phyloP scores from a whole-genome alignment of 768 basidiomycete genomes.

The Rickenella mellea region DNA sequence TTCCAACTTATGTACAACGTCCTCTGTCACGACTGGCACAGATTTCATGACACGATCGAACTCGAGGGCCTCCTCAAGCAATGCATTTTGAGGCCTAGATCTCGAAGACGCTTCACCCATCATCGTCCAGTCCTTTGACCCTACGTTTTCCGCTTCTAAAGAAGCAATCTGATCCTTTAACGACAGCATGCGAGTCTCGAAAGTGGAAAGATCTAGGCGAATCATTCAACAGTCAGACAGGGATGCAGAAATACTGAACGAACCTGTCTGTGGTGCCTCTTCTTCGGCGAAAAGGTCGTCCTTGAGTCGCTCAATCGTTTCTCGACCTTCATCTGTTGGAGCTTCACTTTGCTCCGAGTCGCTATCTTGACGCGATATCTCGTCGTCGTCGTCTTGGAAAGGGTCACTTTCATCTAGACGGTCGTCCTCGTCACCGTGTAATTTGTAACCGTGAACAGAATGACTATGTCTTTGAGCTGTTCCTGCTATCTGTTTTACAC shows the following conservation, averaged over 20 bases:
- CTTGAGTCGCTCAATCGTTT: constrained; percentile 61
- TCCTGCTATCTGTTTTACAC: constrained; percentile 72
- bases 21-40: constrained; percentile 85
- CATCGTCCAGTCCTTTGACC: constrained; percentile 85
- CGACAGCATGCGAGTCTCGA: constrained; percentile 69
- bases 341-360: constrained; percentile 13
- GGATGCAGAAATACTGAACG: constrained; percentile 1
- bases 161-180: constrained; percentile 70
- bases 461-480: constrained; percentile 58
- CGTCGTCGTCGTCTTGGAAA: constrained; percentile 9
- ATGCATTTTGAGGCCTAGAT: constrained; percentile 79
- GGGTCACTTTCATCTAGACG: constrained; percentile 13
- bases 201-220: constrained; percentile 52
- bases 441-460: constrained; percentile 26
- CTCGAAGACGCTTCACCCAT: constrained; percentile 84
- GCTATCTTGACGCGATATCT: constrained; percentile 14
- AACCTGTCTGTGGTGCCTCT: constrained; percentile 17
- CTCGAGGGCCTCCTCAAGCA: constrained; percentile 90
- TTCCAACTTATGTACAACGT: constrained; percentile 71
- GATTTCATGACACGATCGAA: constrained; percentile 86
- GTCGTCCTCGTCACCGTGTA: constrained; percentile 23
- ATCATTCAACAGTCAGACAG: background rate
- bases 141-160: constrained; percentile 82
- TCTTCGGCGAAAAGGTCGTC: constrained; percentile 70
- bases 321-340: constrained; percentile 23